These are phyloP conservation scores for Lophium mytilinum DNA, from an alignment of 495 filamentous ascomycete genomes.

Conservation along the genomic window DNA sequence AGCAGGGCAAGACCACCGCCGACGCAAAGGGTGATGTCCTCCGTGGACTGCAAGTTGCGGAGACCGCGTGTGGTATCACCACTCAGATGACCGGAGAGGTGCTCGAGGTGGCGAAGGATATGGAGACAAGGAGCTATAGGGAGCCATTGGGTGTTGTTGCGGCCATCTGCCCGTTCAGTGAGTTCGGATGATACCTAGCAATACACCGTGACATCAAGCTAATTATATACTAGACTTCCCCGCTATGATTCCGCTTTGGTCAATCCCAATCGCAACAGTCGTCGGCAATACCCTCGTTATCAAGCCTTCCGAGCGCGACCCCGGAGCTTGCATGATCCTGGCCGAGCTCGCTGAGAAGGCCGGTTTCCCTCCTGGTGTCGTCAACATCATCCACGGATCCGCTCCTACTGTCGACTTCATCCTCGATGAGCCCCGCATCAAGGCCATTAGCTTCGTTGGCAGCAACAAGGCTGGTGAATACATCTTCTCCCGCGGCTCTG, in stretches of 20 bases:
- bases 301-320: slow-evolving; percentile 96
- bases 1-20: slow-evolving; percentile 97
- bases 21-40: slow-evolving; percentile 95
- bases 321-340: slow-evolving; percentile 97
- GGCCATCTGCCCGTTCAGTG: slow-evolving; percentile 97
- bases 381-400: slow-evolving; percentile 91
- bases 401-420: slow-evolving; percentile 94
- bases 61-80: slow-evolving; percentile 90
- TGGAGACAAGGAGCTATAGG: slow-evolving; percentile 91
- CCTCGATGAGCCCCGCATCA: slow-evolving; percentile 89
- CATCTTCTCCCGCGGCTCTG: slow-evolving; percentile 83
- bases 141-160: slow-evolving; percentile 94
- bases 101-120: slow-evolving; percentile 95
- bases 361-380: slow-evolving; percentile 85
- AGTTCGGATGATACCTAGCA: slow-evolving; percentile 29
- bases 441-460: slow-evolving; percentile 96
- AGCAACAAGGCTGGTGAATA: slow-evolving; percentile 96
- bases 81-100: slow-evolving; percentile 91
- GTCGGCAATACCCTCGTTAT: slow-evolving; percentile 91
- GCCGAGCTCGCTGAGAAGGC: slow-evolving; percentile 86
- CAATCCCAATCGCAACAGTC: slow-evolving; percentile 85
- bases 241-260: slow-evolving; percentile 99
- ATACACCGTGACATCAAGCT: neutral
- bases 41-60: slow-evolving; percentile 90
- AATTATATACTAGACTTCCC: slow-evolving; percentile 68